phyloP scores from a whole-genome alignment of 2,329 filamentous ascomycete genomes.

The Aspergillus hortae region DNA sequence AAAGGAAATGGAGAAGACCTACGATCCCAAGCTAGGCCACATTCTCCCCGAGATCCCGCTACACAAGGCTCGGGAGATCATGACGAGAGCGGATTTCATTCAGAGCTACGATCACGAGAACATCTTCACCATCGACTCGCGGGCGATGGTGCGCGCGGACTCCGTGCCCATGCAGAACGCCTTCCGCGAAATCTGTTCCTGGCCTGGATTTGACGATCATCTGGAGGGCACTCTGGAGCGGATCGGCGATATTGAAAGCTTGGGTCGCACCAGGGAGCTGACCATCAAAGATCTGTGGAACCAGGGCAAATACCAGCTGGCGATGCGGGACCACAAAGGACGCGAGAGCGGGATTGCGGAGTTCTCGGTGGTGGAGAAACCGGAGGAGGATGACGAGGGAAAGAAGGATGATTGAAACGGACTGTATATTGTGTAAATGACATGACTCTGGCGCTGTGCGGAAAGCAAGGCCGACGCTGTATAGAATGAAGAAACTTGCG shows the following conservation, averaged over 20 bases:
- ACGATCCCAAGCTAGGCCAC: constrained; percentile 66
- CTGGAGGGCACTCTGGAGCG: constrained; percentile 78
- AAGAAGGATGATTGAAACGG: constrained; percentile 19
- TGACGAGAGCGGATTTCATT: constrained; percentile 95
- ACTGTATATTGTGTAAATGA: not conserved
- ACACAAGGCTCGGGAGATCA: constrained; percentile 81
- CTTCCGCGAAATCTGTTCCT: constrained; percentile 75
- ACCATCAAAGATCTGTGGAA: constrained; percentile 93
- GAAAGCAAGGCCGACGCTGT: not conserved
- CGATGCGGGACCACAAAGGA: constrained; percentile 46
- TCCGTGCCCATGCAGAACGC: constrained; percentile 95
- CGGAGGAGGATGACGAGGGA: constrained; percentile 22
- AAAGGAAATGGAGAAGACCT: constrained; percentile 57
- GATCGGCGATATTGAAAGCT: constrained; percentile 87
- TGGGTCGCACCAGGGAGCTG: constrained; percentile 89
- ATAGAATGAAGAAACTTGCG: not conserved
- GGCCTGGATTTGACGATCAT: constrained; percentile 75
- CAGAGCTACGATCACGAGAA: constrained; percentile 89
- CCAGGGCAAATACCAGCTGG: constrained; percentile 73
- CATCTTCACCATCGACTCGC: constrained; percentile 88
- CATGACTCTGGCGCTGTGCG: not conserved
- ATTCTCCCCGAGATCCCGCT: constrained; percentile 76
- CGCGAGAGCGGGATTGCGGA: constrained; percentile 46
- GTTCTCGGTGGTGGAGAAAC: constrained; percentile 42
- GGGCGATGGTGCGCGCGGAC: constrained; percentile 83